Evolutionary conservation across 768 basidiomycete genomes (phyloP).

Genomic region (Kondoa subrosea): DNA sequence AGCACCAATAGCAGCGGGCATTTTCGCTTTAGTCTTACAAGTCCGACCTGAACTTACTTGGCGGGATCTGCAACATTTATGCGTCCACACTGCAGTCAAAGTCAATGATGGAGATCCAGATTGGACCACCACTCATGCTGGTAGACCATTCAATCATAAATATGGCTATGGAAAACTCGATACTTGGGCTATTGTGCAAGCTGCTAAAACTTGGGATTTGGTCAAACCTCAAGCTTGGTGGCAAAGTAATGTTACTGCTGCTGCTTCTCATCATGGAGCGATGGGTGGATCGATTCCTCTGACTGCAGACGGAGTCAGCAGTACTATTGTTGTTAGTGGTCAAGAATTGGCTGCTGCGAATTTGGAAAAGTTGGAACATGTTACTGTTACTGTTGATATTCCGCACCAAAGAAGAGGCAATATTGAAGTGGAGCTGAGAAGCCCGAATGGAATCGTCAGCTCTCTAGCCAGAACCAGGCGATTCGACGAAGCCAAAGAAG

Average conservation of each 20-base stretch:
- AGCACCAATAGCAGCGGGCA: slow-evolving; percentile 87
- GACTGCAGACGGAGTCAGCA: slow-evolving; percentile 40
- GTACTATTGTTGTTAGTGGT: slow-evolving; percentile 49
- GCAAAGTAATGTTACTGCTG: slow-evolving; percentile 19
- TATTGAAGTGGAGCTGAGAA: slow-evolving; percentile 73
- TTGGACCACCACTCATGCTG: slow-evolving; percentile 67
- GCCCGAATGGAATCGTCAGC: slow-evolving; percentile 71
- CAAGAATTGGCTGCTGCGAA: slow-evolving; percentile 55
- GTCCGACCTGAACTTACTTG: slow-evolving; percentile 84
- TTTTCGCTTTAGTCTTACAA: slow-evolving; percentile 75
- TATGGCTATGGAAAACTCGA: slow-evolving; percentile 87
- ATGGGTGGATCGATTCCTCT: slow-evolving; percentile 54
- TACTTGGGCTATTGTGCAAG: slow-evolving; percentile 61
- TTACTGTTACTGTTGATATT: slow-evolving; percentile 86
- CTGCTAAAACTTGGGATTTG: slow-evolving; percentile 60
- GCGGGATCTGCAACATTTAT: slow-evolving; percentile 87
- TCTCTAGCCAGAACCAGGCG: slow-evolving; percentile 57
- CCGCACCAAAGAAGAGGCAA: slow-evolving; percentile 72
- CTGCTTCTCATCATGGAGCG: not conserved
- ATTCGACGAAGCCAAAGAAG: slow-evolving; percentile 47
- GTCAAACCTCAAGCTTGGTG: slow-evolving; percentile 94
- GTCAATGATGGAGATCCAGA: slow-evolving; percentile 83
- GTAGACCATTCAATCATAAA: slow-evolving; percentile 65
- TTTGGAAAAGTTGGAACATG: slow-evolving; percentile 74
- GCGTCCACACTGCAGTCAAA: slow-evolving; percentile 53